Evolutionary conservation across 257 asterid genomes (phyloP).

Genomic region (Solanum clarkiae): DNA sequence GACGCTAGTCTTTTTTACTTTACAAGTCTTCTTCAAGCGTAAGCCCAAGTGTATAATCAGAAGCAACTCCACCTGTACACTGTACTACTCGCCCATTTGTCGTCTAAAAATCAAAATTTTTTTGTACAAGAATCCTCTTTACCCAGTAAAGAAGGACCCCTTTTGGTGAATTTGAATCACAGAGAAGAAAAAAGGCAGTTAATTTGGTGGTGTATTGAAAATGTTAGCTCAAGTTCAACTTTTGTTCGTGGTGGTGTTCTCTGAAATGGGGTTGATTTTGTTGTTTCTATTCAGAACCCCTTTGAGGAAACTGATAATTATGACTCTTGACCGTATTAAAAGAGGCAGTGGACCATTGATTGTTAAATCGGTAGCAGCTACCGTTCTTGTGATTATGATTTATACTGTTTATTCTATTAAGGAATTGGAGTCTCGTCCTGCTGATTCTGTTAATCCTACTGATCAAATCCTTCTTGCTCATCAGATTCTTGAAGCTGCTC

Average conservation of each 20-base stretch:
- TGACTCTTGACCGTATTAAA: conserved; percentile 22
- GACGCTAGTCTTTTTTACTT: not conserved
- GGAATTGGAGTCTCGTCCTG: conserved; percentile 10
- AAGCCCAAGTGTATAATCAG: not conserved
- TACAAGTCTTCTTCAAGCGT: not conserved
- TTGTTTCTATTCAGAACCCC: conserved; percentile 25
- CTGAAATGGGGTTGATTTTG: conserved; percentile 21
- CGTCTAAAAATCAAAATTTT: not conserved
- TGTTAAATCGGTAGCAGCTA: conserved; percentile 20
- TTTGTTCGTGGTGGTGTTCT: conserved; percentile 13
- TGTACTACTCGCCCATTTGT: not conserved
- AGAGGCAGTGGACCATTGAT: conserved; percentile 31
- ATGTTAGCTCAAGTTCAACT: conserved; percentile 16
- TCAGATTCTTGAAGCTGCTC: conserved; percentile 7
- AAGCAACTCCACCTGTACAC: not conserved
- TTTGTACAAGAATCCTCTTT: not conserved
- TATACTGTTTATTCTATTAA: conserved; percentile 15
- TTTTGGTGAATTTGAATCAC: not conserved
- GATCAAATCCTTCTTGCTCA: conserved; percentile 10
- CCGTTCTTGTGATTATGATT: conserved; percentile 17
- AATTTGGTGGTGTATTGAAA: not conserved
- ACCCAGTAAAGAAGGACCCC: not conserved
- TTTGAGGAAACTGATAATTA: conserved; percentile 24
- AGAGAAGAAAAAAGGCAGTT: not conserved
- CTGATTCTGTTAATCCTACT: conserved; percentile 11